Evolutionary conservation across 1,139 yeast genomes (phyloP), one percentile per base, ranked within the genome.

Genomic region (Suhomyces anneliseae): DNA sequence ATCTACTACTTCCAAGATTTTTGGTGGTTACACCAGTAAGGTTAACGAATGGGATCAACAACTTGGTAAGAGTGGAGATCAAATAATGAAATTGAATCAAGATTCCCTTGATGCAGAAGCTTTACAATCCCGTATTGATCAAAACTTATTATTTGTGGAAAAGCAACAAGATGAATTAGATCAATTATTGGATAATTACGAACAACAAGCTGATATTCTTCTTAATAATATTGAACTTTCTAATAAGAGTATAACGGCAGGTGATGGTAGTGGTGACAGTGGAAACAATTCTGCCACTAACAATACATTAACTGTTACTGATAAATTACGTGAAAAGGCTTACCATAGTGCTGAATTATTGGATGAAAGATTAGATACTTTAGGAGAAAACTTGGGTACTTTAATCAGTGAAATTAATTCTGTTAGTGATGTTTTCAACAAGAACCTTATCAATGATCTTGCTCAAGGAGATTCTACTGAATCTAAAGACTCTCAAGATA

Each of bases 121-220:
- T 56, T 81, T 87, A 45, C 97, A 93, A 61, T 76, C 78, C 39
- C 88, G 86, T 56, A 85, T 93, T 44, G 98, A 95, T 58, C 97
- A 90, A 64, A 86, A 90, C 44, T 72, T 95, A 46, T 75, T 84
- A 45, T 92, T 90, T 62, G 88, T 93, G 42, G 95, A 88, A 60
- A 83, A 87, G 56, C 99, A 95, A 62, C 99, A 95, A 62, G 90
- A 87, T 53, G 99, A 93, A 60, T 74, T 93, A 46, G 98, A 92
- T 53, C 76, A 81, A 27, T 76, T 93, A 56, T 78, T 93, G 53
- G 90, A 87, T 55, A 86, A 85, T 53, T 92, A 92, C 61, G 99
- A 93, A 65, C 80, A 77, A 51, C 96, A 90, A 64, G 93, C 95
- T 0, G 92, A 89, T 53, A 66, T 76, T 9, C 64, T 82, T 45